Evolutionary conservation across 2,329 filamentous ascomycete genomes (phyloP), one percentile per base, ranked within the genome.

Genomic region (Botryosphaeria dothidea): DNA sequence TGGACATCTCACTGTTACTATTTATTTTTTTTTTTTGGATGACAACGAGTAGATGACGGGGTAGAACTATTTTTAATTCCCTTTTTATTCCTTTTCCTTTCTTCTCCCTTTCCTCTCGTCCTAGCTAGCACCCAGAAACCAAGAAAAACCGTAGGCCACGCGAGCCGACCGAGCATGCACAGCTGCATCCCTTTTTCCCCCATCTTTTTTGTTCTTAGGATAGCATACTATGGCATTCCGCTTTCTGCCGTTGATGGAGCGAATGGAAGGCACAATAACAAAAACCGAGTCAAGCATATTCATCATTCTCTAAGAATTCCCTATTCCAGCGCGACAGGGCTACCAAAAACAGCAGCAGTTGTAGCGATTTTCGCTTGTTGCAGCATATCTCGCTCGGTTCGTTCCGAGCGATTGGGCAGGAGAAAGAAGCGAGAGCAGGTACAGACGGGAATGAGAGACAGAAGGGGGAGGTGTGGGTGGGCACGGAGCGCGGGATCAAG

Each of bases 41-140:
- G 56, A 60, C 56, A 45, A 60, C 56, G 56, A 60, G 56, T 60
- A 60, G 56, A 60, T 60, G 56, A 46, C 56, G 27, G 56, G 56
- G 56, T 60, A 60, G 56, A 60, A 60, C 19, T 21, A 46, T 60
- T 45, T 60, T 60, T 60, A 60, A 60, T 60, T 46, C 56, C 41
- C 21, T 45, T 60, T 46, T 21, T 23, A 9, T n/a, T 46, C 46
- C 46, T 9, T n/a, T 45, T 48, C 6, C n/a, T 23, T 46, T 31
- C 23, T 23, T 34, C 19, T 21, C 27, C 25, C 3, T 17, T 36
- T n/a, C 31, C 23, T 31, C 17, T 48, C 6, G 4, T 52, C 21
- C 49, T 60, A 60, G 56, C 38, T 60, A 60, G 56, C 49, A 52
- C 27, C 52, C 29, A 41, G 29, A 43, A 58, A 60, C 9, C 34